Percentiles rank a stretch among this genome's conserved stretches.
Conservation (phyloP, 441 rosid genomes). For the Jatropha multifida region DNA sequence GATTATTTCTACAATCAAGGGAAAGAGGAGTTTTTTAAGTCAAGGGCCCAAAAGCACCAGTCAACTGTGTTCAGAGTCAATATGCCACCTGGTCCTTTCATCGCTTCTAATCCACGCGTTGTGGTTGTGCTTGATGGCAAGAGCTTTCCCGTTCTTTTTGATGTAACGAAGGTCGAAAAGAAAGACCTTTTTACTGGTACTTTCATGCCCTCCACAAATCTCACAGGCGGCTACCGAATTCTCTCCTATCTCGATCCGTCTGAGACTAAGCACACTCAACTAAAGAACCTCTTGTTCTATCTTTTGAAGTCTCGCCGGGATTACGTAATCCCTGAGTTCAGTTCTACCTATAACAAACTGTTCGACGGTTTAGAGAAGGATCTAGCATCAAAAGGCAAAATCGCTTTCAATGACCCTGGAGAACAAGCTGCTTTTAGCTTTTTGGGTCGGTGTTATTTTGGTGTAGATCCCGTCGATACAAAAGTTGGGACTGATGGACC, state of each 20-base stretch:
- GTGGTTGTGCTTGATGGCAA: conserved; percentile 74
- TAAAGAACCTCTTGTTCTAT: conserved; percentile 60
- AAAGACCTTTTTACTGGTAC: conserved; percentile 78
- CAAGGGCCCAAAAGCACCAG: conserved; percentile 51
- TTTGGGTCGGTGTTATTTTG: conserved; percentile 50
- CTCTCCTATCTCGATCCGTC: conserved; percentile 76
- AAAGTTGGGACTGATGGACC: conserved; percentile 64
- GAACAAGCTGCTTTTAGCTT: conserved; percentile 70
- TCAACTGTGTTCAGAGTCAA: conserved; percentile 70
- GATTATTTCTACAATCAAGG: conserved; percentile 79
- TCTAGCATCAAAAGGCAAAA: conserved; percentile 59
- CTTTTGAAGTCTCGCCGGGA: conserved; percentile 53
- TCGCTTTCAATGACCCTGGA: conserved; percentile 38
- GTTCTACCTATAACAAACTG: conserved; percentile 41
- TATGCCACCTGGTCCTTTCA: conserved; percentile 79
- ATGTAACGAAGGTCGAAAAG: conserved; percentile 72
- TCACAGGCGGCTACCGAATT: conserved; percentile 77
- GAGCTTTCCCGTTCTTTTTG: conserved; percentile 78
- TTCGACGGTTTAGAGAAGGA: conserved; percentile 55
- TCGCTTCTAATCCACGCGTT: conserved; percentile 57
- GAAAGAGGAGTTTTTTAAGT: conserved; percentile 64
- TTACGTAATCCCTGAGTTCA: conserved; percentile 71
- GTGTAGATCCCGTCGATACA: conserved; percentile 51
- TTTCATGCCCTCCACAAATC: conserved; percentile 70
- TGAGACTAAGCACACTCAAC: conserved; percentile 64